Base-by-base conservation (phyloP, 208 protist species). In the Crithidia mellificae region DNA sequence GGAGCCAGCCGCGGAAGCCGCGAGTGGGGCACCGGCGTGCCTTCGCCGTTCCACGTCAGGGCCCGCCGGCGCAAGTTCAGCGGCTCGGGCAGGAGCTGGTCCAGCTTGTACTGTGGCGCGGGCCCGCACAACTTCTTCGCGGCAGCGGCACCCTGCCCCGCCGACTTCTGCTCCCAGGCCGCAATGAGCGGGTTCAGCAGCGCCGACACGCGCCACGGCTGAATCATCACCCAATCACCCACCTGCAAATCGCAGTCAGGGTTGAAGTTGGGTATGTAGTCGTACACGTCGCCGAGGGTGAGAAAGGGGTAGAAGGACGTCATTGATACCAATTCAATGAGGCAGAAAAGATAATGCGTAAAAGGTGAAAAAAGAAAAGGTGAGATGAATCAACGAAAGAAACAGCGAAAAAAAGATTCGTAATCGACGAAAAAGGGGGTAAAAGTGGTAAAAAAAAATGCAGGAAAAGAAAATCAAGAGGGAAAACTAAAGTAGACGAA, bases 201-300 rank as follows among this genome's bases (percentile, higher is more conserved):
- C 2, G 72, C 51, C 1, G 44, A 68, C 15, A 74, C 74, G 14
- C 90, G 84, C 43, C 47, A 39, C 25, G 87, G 83, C 25, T 76
- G 74, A 27, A 95, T 67, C n/a, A 93, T 54, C 39, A 95, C 85
- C 87, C 90, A 95, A 29, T 93, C 90, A 1, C 90, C 90, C 6
- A 92, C 77, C 61, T 93, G 87, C 22, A 77, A 66, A 39, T 95
- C 90, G 15, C 44, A 65, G 20, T 68, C 64, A 17, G 85, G 47
- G 39, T 88, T 75, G 57, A 95, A 93, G 39, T 87, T 80, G 38
- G 90, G 90, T 51, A 95, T 49, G 63, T 85, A 87, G 53, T 53
- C 57, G 49, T 83, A 68, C 20, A 95, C 68, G 51, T 84, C 82
- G 15, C 52, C 62, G 30, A 80, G 56, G 0, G 72, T 72, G 30